A percentile compares a stretch with the other conserved stretches of the same genome.
Conservation (phyloP, 1,139 yeast genomes). For the Taphrina flavorubra region DNA sequence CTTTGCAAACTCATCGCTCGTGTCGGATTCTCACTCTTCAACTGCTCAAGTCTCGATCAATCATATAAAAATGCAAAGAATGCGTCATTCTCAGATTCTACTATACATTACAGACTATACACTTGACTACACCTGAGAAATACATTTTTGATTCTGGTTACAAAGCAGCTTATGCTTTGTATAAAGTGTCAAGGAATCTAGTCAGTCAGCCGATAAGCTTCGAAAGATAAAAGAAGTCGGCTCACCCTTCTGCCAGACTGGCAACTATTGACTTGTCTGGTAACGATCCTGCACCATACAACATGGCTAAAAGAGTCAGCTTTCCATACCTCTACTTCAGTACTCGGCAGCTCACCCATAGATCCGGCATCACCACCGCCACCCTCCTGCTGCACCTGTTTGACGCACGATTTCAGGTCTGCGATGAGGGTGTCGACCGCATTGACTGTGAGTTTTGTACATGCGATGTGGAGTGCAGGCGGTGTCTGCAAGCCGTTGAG, state of each 20-base stretch:
- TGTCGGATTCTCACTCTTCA: too few species aligned
- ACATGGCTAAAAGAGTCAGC: conserved; percentile 30
- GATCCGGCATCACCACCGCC: conserved; percentile 41
- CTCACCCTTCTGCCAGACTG: conserved; percentile 38
- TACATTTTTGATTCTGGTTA: too few species aligned
- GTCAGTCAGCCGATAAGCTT: neutral
- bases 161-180: conserved; percentile 24
- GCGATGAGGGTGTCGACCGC: conserved; percentile 66
- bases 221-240: neutral
- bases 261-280: conserved; percentile 40
- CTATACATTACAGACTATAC: too few species aligned
- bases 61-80: too few species aligned
- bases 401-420: conserved; percentile 61
- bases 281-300: conserved; percentile 38
- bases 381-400: conserved; percentile 51
- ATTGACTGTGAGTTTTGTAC: conserved; percentile 71
- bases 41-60: too few species aligned
- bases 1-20: too few species aligned
- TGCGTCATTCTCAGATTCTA: too few species aligned
- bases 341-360: conserved; percentile 7
- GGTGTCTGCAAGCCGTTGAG: conserved; percentile 85
- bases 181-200: conserved; percentile 38
- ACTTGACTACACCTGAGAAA: too few species aligned
- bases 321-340: too few species aligned
- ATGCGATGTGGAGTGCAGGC: conserved; percentile 86